Evolutionary conservation across 2,329 filamentous ascomycete species (phyloP).

Genomic region (Teratosphaeriaceae sp.): DNA sequence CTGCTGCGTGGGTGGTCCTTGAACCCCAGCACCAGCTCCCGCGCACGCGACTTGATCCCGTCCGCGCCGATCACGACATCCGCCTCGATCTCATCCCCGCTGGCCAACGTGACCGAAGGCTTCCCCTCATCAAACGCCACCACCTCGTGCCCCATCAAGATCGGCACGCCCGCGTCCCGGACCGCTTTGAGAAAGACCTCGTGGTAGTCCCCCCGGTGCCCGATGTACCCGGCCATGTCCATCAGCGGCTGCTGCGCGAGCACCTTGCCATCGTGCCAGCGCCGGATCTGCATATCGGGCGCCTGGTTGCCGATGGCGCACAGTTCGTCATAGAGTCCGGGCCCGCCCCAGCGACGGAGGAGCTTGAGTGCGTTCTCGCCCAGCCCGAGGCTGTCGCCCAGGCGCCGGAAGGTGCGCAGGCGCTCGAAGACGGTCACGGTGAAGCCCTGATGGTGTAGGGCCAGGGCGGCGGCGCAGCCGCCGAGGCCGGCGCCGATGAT

Average conservation of each 20-base stretch:
- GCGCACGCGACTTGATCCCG: slow-evolving; percentile 5
- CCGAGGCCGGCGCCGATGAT: slow-evolving; percentile 8
- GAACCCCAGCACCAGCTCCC: slow-evolving; percentile 9
- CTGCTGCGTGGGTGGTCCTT: slow-evolving; percentile 8
- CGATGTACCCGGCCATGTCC: slow-evolving; percentile 10
- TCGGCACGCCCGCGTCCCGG: slow-evolving; percentile 3
- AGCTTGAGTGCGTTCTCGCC: slow-evolving; percentile 10
- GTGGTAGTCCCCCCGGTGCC: slow-evolving; percentile 8
- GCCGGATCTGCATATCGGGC: slow-evolving; percentile 6
- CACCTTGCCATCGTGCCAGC: slow-evolving; percentile 4
- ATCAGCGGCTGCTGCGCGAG: slow-evolving; percentile 9
- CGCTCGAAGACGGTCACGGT: slow-evolving; percentile 6
- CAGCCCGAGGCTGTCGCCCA: slow-evolving; percentile 6
- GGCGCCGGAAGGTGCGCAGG: slow-evolving; percentile 3
- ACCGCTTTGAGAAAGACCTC: slow-evolving; percentile 8
- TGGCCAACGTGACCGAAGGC: not conserved
- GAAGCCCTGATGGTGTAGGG: slow-evolving; percentile 5
- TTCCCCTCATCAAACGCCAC: slow-evolving; percentile 5
- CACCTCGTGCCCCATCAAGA: slow-evolving; percentile 7
- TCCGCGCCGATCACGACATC: slow-evolving; percentile 8
- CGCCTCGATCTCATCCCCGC: slow-evolving; percentile 3
- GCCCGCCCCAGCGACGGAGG: slow-evolving; percentile 8
- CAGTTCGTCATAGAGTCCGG: slow-evolving; percentile 5
- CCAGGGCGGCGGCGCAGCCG: slow-evolving; percentile 7
- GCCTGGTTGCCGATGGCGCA: slow-evolving; percentile 7